phyloP scores from a whole-genome alignment of 2,329 filamentous ascomycete genomes.

The Cladorrhinum sp. region DNA sequence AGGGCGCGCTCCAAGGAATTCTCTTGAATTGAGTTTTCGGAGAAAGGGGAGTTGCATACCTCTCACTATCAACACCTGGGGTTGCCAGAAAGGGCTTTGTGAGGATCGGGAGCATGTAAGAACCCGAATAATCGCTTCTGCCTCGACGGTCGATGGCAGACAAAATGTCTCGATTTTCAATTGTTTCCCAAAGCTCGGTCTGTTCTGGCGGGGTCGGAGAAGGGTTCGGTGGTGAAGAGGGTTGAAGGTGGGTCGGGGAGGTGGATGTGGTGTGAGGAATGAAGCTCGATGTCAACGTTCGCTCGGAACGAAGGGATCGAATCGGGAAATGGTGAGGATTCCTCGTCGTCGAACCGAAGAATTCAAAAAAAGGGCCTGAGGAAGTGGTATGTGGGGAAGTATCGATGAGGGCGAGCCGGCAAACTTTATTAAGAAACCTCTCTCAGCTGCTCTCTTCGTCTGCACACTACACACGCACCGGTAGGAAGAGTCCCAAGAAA shows the following conservation, averaged over 20 bases:
- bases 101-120: slow-evolving; percentile 29
- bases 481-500: slow-evolving; percentile 25
- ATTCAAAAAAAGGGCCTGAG: slow-evolving; percentile 33
- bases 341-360: slow-evolving; percentile 43
- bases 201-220: slow-evolving; percentile 17
- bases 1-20: slow-evolving; percentile 6
- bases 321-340: slow-evolving; percentile 39
- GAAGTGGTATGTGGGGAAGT: slow-evolving; percentile 15
- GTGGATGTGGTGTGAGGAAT: slow-evolving; percentile 6
- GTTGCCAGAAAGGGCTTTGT: slow-evolving; percentile 27
- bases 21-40: slow-evolving; percentile 12
- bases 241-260: slow-evolving; percentile 6
- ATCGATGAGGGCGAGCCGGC: slow-evolving; percentile 18
- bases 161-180: not conserved
- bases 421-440: slow-evolving; percentile 17
- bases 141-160: not conserved
- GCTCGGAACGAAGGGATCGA: slow-evolving; percentile 36
- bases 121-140: slow-evolving; percentile 11
- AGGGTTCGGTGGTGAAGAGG: not conserved
- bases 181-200: slow-evolving; percentile 6
- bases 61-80: slow-evolving; percentile 30
- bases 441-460: slow-evolving; percentile 8
- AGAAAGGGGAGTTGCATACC: slow-evolving; percentile 21
- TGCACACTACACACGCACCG: slow-evolving; percentile 20
- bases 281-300: slow-evolving; percentile 10